Evolutionary conservation across 257 asterid species (phyloP), one percentile per base, ranked within the genome.

Genomic region (Solanum paucissectum): DNA sequence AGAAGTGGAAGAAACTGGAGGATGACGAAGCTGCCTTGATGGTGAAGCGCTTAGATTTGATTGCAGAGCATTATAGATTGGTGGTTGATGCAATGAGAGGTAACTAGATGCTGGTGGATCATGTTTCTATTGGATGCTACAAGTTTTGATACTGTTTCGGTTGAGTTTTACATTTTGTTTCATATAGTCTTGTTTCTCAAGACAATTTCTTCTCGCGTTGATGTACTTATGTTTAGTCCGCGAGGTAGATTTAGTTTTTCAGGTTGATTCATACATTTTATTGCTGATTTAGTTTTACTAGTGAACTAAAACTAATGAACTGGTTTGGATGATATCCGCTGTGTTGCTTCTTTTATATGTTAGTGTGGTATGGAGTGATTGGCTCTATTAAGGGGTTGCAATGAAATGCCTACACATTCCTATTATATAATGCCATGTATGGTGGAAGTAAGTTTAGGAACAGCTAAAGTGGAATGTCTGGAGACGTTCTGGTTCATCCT

Each of bases 1-100:
- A 92, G 12, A 90, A 92, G 89, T 95, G 98, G 98, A 94, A 90
- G 90, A 82, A 90, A 32, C 82, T 95, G 90, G 7, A 69, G 18
- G 16, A 38, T 84, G 91, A 90, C 85, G 94, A 94, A 86, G 11
- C 49, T 60, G 93, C 91, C 89, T 29, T 94, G 7, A 69, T 77
- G 13, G 12, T 60, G 72, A 90, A 91, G 93, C 92, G 83, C 85
- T 11, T 92, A 72, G 14, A 16, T 21, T 79, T 94, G 92, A 81
- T 93, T 87, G 21, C 25, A 12, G 93, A 92, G 72, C 97, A 92
- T 62, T 29, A 86, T 38, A 64, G 64, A 25, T 64, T 88, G 89
- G 94, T 90, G 74, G 58, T 90, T 33, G 88, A 83, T 87, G 90
- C 84, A 12, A 29, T 34, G 88, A 87, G 37, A 34, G 85, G 87